Evolutionary conservation across 805 yeast genomes (phyloP).

Genomic region (Myxozyma mucilagina): DNA sequence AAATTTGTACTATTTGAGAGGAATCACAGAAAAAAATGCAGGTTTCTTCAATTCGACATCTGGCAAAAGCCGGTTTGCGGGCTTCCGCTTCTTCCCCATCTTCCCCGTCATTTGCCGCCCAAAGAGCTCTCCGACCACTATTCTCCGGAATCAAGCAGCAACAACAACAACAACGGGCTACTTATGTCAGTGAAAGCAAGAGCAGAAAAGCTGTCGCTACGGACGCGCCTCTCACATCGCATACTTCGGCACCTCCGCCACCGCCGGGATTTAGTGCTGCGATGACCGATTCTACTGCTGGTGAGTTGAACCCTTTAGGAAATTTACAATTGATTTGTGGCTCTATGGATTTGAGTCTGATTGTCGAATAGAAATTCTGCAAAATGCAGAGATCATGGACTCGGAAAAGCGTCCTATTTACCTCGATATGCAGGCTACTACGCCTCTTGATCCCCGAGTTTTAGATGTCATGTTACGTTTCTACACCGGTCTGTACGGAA

Average conservation of each 20-base stretch:
- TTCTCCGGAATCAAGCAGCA: no score
- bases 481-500: constrained; percentile 92
- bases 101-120: background rate
- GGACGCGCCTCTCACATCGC: constrained; percentile 14
- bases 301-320: background rate
- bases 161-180: constrained; percentile 1
- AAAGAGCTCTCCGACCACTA: background rate
- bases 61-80: constrained; percentile 1
- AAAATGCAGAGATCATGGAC: constrained; percentile 26
- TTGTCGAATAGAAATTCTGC: constrained; percentile 16
- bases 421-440: constrained; percentile 96
- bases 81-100: background rate
- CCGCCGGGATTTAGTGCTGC: constrained; percentile 10
- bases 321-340: background rate
- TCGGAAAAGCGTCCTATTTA: constrained; percentile 72
- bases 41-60: background rate
- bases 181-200: constrained; percentile 7
- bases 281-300: constrained; percentile 2
- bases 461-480: constrained; percentile 82
- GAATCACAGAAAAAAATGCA: background rate
- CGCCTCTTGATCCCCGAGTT: constrained; percentile 97
- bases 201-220: constrained; percentile 17
- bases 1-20: no score
- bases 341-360: background rate
- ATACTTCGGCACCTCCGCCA: constrained; percentile 17